Conservation (phyloP, 2,329 filamentous ascomycete species). For the Talaromyces sp. region DNA sequence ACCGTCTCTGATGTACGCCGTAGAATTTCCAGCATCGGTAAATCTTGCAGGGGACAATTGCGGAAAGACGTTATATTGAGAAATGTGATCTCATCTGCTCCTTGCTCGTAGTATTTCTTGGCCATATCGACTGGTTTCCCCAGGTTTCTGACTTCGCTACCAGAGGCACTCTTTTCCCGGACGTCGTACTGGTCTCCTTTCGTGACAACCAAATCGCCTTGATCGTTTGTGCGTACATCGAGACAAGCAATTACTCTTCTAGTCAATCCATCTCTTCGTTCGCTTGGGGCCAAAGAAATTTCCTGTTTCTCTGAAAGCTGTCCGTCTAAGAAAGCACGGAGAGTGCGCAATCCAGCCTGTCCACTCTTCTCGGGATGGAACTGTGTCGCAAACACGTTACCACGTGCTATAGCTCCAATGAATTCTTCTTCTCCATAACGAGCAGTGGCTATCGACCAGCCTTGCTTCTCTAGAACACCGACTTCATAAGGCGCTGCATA, state of each 20-base stretch:
- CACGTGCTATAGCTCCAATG: conserved; percentile 80
- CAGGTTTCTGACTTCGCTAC: conserved; percentile 75
- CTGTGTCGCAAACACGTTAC: conserved; percentile 85
- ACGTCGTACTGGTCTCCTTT: conserved; percentile 99
- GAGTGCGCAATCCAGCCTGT: conserved; percentile 75
- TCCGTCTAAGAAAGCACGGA: conserved; percentile 84
- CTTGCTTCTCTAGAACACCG: conserved; percentile 71
- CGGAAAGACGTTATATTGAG: conserved; percentile 98
- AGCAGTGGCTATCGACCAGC: conserved; percentile 90
- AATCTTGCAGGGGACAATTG: conserved; percentile 85
- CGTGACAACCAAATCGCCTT: conserved; percentile 92
- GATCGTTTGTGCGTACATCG: conserved; percentile 90
- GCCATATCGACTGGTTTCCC: conserved; percentile 97
- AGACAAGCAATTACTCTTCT: conserved; percentile 91
- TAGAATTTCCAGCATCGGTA: conserved; percentile 94
- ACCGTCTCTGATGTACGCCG: conserved; percentile 82
- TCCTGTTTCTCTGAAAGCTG: conserved; percentile 56
- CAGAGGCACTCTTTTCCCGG: conserved; percentile 70
- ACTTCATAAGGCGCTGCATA: conserved; percentile 76
- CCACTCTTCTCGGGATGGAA: conserved; percentile 99
- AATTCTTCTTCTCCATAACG: conserved; percentile 87
- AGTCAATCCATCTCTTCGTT: conserved; percentile 68
- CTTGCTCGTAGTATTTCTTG: conserved; percentile 88
- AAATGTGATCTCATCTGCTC: conserved; percentile 95
- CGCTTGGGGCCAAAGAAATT: conserved; percentile 20